Evolutionary conservation across 495 filamentous ascomycete genomes (phyloP).

Genomic region (Neurospora africana): DNA sequence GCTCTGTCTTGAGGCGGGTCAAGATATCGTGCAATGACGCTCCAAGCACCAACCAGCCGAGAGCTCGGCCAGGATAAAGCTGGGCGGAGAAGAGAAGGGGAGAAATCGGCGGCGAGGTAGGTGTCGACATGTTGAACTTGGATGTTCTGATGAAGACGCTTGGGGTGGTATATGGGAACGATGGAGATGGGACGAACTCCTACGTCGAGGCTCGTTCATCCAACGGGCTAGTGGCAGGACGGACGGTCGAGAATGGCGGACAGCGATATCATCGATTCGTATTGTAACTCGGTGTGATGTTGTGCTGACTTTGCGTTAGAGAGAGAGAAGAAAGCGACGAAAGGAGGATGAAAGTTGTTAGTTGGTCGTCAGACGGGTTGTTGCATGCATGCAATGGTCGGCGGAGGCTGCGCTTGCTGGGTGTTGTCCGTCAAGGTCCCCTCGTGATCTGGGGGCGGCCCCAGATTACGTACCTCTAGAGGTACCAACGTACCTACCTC

Average conservation of each 20-base stretch:
- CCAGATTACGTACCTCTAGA: background rate
- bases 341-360: background rate
- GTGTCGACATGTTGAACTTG: conserved; percentile 34
- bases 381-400: background rate
- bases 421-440: background rate
- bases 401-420: background rate
- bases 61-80: conserved; percentile 62
- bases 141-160: background rate
- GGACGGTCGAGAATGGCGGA: background rate
- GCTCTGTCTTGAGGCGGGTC: conserved; percentile 73
- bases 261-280: background rate
- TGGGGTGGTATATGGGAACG: background rate
- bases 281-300: background rate
- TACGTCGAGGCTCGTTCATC: background rate
- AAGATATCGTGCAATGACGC: conserved; percentile 83
- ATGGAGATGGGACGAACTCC: background rate
- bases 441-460: background rate
- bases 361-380: background rate
- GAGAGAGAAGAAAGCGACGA: background rate
- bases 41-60: conserved; percentile 80
- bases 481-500: background rate
- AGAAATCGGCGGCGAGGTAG: conserved; percentile 56
- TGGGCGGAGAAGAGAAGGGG: conserved; percentile 54
- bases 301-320: background rate
- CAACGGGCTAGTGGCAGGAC: background rate